Conservation (phyloP, 495 filamentous ascomycete genomes). For the Aspergillus bridgeri region DNA sequence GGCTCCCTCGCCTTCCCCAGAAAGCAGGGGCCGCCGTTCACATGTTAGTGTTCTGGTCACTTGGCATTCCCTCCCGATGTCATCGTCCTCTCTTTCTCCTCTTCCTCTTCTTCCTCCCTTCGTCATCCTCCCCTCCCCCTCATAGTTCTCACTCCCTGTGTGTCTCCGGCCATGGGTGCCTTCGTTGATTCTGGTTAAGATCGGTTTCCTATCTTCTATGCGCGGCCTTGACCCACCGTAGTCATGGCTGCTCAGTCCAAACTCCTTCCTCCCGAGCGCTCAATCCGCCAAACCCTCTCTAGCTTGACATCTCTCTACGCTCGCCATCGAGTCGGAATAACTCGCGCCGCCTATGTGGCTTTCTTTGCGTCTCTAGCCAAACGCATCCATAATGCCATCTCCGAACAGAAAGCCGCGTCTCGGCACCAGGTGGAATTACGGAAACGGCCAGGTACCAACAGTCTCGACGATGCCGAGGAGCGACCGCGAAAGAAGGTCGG, state of each 20-base stretch:
- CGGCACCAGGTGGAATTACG: slow-evolving; percentile 63
- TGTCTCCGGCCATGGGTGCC: slow-evolving; percentile 29
- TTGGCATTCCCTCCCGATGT: slow-evolving; percentile 11
- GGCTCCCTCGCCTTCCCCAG: slow-evolving; percentile 19
- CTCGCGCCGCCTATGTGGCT: slow-evolving; percentile 86
- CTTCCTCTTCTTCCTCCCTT: neutral
- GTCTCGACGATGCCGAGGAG: slow-evolving; percentile 42
- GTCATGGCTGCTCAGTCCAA: slow-evolving; percentile 82
- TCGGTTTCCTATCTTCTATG: slow-evolving; percentile 12
- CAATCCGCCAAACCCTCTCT: slow-evolving; percentile 69
- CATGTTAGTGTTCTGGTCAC: slow-evolving; percentile 23
- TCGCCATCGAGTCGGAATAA: slow-evolving; percentile 81
- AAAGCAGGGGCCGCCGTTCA: slow-evolving; percentile 20
- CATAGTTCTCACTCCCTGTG: neutral
- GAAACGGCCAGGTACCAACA: slow-evolving; percentile 52
- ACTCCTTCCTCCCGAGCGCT: slow-evolving; percentile 64
- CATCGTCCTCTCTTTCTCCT: slow-evolving; percentile 3
- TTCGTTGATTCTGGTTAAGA: slow-evolving; percentile 29
- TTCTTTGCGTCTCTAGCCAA: slow-evolving; percentile 84
- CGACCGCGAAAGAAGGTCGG: slow-evolving; percentile 78
- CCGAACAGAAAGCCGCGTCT: slow-evolving; percentile 87
- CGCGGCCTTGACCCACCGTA: slow-evolving; percentile 16
- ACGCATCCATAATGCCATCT: slow-evolving; percentile 85
- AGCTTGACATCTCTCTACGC: slow-evolving; percentile 75
- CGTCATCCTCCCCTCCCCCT: neutral